Base-by-base conservation (phyloP, 345 rosid species). In the Cardamine chenopodiifolia region DNA sequence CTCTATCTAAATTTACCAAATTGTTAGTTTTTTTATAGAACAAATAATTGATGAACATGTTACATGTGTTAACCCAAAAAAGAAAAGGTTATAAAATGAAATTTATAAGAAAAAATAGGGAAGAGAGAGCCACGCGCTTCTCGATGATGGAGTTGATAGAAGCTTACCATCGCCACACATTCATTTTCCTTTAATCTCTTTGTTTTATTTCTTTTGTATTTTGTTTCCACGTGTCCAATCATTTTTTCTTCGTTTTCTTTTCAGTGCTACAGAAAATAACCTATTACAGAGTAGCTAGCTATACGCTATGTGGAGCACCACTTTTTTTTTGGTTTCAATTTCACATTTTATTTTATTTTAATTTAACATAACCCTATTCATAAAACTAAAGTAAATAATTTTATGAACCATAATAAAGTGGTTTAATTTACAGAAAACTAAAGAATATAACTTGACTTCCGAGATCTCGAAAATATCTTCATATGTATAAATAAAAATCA, bases 1-100 rank as follows among this genome's bases (percentile, higher is more conserved):
- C 73, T 57, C 61, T 66, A 25, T 74, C 78, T 15, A 48, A 48
- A 48, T 47, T 25, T 26, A 74, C 78, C 67, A 74, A 74, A 74
- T 14, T 35, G 72, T 58, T 66, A 74, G 65, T 20, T 37, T 59
- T 68, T 61, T 50, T n/a, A 17, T 67, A 60, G 47, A 54, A 40
- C 45, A 37, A 28, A 49, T 59, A 48, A 67, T 39, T 28, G 73
- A 42, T 59, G 68, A 67, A 40, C 79, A 68, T 68, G 56, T 50
- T 60, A 61, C 74, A 60, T 75, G 69, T 68, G 47, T 62, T 75
- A 31, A 68, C 69, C 63, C 18, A 57, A 66, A 57, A 57, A 40
- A 28, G 62, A 68, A 68, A 45, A 58, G 8, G 31, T 32, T 45
- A 58, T 57, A 48, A 40, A 39, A 74, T 53, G 35, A 56, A 31